Evolutionary conservation across 1,139 yeast species (phyloP).

Genomic region (Casaregolazyma suthepensis): DNA sequence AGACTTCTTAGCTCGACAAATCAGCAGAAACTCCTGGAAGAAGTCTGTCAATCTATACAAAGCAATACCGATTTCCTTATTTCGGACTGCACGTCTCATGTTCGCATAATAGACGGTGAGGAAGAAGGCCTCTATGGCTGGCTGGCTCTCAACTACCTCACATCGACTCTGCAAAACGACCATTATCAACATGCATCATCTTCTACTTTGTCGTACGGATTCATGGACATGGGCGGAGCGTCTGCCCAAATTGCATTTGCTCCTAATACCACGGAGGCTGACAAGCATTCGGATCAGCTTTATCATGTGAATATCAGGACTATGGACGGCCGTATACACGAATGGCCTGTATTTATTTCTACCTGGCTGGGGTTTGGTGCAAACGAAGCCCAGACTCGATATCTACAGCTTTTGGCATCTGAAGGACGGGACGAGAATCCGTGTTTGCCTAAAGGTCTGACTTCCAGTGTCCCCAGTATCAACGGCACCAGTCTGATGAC

Average conservation of each 20-base stretch:
- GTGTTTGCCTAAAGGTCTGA: constrained; percentile 48
- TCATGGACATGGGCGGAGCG: constrained; percentile 81
- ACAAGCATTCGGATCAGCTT: constrained; percentile 50
- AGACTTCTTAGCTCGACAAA: constrained; percentile 54
- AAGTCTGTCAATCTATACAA: constrained; percentile 49
- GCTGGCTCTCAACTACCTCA: constrained; percentile 65
- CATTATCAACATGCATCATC: constrained; percentile 6
- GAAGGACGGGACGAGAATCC: constrained; percentile 43
- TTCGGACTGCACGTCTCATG: constrained; percentile 45
- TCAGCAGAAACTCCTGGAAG: constrained; percentile 45
- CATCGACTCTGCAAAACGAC: constrained; percentile 35
- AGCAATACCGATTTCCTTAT: constrained; percentile 50
- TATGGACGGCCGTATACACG: constrained; percentile 33
- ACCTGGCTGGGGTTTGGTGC: constrained; percentile 79
- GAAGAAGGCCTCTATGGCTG: constrained; percentile 77
- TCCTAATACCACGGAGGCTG: constrained; percentile 52
- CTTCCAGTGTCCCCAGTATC: constrained; percentile 12
- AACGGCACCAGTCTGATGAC: constrained; percentile 26
- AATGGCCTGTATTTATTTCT: constrained; percentile 57
- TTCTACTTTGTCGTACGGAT: constrained; percentile 49
- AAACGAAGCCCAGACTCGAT: constrained; percentile 57
- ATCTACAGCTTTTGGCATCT: constrained; percentile 34
- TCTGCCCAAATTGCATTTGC: constrained; percentile 74
- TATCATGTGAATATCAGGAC: constrained; percentile 46
- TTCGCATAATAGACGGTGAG: constrained; percentile 67